Evolutionary conservation across 2,329 filamentous ascomycete species (phyloP), one percentile per base, ranked within the genome.

Genomic region (Raffaelea deltoideospora): DNA sequence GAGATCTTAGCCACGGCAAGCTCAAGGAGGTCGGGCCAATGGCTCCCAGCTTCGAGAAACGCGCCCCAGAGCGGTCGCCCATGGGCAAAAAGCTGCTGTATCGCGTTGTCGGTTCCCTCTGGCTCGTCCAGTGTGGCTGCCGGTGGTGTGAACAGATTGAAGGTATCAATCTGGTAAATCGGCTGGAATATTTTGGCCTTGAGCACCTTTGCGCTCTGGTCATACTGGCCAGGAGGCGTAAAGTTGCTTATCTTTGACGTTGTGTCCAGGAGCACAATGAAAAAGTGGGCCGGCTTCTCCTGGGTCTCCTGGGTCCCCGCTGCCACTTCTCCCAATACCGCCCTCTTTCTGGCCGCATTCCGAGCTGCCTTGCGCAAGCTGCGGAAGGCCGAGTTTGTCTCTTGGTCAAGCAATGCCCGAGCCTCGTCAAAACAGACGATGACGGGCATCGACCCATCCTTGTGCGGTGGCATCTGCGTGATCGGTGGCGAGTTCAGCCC

Each of bases 311-410:
- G 23, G n/a, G n/a, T n/a, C n/a, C n/a, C n/a, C n/a, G n/a, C n/a
- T n/a, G n/a, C n/a, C n/a, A n/a, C n/a, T n/a, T 7, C 15, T 26
- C 5, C 10, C 4, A 31, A 24, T 15, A 10, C 11, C 14, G 10
- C 15, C 15, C 19, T 14, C 3, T 4, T n/a, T n/a, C n/a, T n/a
- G n/a, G 19, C 31, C 11, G 19, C 0, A 3, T 17, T 36, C 17
- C 21, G 13, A 7, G 31, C 18, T 9, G 31, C 31, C 17, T 49
- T 15, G 50, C 24, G 31, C 4, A 37, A 20, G 4, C 5, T 30
- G 3, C 15, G 24, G 9, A 37, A 37, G 4, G 17, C 31, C 6
- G 14, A 9, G n/a, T 33, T 24, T 10, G 17, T 9, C 9, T 9
- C 31, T 10, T 18, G 19, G 11, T 33, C 24, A 3, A 37, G 19